Conservation (phyloP, 2,329 filamentous ascomycete genomes). For the Trichoderma endophyticum region DNA sequence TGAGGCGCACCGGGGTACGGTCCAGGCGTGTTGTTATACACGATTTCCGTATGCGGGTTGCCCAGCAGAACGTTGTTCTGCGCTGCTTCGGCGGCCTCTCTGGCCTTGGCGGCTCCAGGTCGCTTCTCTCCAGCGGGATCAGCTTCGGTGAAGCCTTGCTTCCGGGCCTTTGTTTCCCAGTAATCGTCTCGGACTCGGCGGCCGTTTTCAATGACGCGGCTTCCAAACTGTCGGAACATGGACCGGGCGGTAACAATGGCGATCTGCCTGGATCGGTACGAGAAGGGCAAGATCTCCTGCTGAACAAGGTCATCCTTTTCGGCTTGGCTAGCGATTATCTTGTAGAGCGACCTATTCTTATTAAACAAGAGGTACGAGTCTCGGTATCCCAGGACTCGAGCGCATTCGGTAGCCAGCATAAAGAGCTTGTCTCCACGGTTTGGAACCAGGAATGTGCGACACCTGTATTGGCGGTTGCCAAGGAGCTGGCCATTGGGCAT, state of each 20-base stretch:
- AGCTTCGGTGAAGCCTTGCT: constrained; percentile 97
- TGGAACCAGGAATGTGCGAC: constrained; percentile 88
- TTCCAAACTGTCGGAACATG: constrained; percentile 98
- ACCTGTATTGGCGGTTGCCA: constrained; percentile 83
- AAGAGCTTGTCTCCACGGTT: constrained; percentile 91
- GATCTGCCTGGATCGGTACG: constrained; percentile 96
- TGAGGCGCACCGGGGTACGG: constrained; percentile 65
- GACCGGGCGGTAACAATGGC: constrained; percentile 95
- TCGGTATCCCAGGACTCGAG: constrained; percentile 85
- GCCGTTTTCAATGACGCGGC: constrained; percentile 85
- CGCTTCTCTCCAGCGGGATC: constrained; percentile 95
- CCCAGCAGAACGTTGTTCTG: constrained; percentile 60
- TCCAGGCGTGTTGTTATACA: constrained; percentile 73
- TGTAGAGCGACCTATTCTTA: constrained; percentile 94
- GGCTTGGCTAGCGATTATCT: constrained; percentile 93
- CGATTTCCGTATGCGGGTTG: constrained; percentile 77
- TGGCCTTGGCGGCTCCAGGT: constrained; percentile 83
- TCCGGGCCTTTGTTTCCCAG: constrained; percentile 95
- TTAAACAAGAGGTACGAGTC: constrained; percentile 99
- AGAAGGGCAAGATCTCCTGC: constrained; percentile 95
- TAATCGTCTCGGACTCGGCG: constrained; percentile 94
- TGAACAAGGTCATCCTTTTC: constrained; percentile 96
- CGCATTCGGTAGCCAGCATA: constrained; percentile 98
- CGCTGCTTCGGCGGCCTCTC: constrained; percentile 71
- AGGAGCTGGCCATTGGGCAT: constrained; percentile 75